These are phyloP conservation scores for Macrolepiota fuliginosa DNA, from an alignment of 768 basidiomycete species.

Conservation along the genomic window DNA sequence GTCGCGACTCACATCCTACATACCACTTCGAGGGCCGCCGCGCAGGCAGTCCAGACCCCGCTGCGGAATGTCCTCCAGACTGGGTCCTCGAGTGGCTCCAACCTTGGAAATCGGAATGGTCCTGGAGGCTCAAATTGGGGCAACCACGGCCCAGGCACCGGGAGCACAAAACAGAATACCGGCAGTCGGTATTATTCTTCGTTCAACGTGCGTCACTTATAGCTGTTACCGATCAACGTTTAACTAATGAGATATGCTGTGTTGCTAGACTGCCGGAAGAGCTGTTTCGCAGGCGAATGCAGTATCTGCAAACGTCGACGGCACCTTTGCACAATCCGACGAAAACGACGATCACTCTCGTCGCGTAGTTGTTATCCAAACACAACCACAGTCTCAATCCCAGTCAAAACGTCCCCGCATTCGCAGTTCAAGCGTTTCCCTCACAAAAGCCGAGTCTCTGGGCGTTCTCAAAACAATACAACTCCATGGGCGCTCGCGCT, in stretches of 20 bases:
- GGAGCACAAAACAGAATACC: conserved; percentile 69
- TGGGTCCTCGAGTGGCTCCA: conserved; percentile 38
- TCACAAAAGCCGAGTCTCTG: conserved; percentile 42
- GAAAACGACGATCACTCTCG: conserved; percentile 52
- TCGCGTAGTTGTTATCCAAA: conserved; percentile 14
- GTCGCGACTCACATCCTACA: conserved; percentile 78
- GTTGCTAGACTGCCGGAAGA: conserved; percentile 60
- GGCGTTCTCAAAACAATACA: conserved; percentile 65
- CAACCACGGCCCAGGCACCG: conserved; percentile 57
- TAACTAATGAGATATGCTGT: neutral
- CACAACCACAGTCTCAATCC: conserved; percentile 20
- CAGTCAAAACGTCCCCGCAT: conserved; percentile 36
- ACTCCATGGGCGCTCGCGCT: conserved; percentile 52
- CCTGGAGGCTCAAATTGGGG: conserved; percentile 40
- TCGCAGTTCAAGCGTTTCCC: conserved; percentile 62
- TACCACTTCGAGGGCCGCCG: conserved; percentile 72
- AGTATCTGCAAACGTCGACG: conserved; percentile 50
- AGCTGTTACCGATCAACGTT: neutral
- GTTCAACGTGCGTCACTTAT: conserved; percentile 46
- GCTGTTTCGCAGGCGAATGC: conserved; percentile 72
- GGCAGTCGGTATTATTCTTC: conserved; percentile 70
- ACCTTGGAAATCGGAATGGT: conserved; percentile 19
- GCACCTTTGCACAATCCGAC: conserved; percentile 44
- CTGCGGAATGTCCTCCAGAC: conserved; percentile 77
- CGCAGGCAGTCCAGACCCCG: conserved; percentile 70